Conservation (phyloP, 441 rosid genomes). For the Heliophila coronopifolia region DNA sequence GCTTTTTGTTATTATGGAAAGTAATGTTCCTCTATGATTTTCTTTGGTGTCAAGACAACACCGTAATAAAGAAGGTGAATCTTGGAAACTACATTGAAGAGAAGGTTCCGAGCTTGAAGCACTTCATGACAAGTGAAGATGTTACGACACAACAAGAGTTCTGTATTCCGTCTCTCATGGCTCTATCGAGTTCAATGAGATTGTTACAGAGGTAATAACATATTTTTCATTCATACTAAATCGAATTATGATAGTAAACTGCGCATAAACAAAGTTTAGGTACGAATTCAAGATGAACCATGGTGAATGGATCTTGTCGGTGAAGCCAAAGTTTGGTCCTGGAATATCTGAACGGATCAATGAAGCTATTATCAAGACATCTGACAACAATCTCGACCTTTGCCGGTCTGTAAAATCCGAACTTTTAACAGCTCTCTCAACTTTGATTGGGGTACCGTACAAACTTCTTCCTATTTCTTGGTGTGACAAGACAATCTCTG, state of each 20-base stretch:
- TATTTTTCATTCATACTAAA: background rate
- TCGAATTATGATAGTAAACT: background rate
- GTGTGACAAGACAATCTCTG: too few relatives aligned
- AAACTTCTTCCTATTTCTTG: conserved; percentile 21
- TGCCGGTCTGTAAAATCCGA: conserved; percentile 49
- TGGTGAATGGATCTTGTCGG: conserved; percentile 56
- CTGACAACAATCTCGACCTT: conserved; percentile 42
- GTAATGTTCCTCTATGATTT: background rate
- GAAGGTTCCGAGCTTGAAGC: conserved; percentile 55
- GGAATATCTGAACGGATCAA: conserved; percentile 53
- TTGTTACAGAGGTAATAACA: conserved; percentile 53
- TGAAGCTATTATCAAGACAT: conserved; percentile 49
- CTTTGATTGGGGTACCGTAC: conserved; percentile 75
- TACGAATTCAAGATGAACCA: conserved; percentile 77
- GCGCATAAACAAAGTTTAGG: conserved; percentile 34
- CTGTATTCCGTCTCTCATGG: conserved; percentile 61
- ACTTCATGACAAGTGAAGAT: conserved; percentile 42
- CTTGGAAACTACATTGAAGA: conserved; percentile 65
- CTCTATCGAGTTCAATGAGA: conserved; percentile 66
- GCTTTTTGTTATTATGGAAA: background rate
- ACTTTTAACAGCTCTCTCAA: conserved; percentile 47
- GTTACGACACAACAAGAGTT: conserved; percentile 31
- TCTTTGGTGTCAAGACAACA: conserved; percentile 35
- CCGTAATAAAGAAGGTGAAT: conserved; percentile 36
- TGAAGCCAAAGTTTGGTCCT: conserved; percentile 72